phyloP scores from a whole-genome alignment of 2,329 filamentous ascomycete genomes.

The Aspergillus aculeatus region DNA sequence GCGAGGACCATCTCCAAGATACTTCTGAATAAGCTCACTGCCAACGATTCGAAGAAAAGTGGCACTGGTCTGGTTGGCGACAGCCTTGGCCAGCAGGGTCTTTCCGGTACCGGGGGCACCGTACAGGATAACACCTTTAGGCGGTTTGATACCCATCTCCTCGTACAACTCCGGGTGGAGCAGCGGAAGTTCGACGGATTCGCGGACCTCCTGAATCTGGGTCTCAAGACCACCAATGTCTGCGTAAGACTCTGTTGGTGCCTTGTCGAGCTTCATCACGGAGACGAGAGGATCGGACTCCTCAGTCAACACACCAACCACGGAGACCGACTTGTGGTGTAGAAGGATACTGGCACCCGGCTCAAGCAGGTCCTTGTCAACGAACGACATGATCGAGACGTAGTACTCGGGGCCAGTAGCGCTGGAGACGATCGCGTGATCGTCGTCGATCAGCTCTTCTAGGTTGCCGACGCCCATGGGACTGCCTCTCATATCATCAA shows the following conservation, averaged over 20 bases:
- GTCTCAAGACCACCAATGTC: conserved; percentile 95
- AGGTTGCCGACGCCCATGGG: conserved; percentile 98
- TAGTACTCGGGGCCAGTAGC: conserved; percentile 98
- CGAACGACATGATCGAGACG: conserved; percentile 99
- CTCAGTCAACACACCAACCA: conserved; percentile 94
- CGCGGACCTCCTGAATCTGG: conserved; percentile 96
- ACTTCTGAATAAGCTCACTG: conserved; percentile 97
- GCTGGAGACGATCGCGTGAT: conserved; percentile 97
- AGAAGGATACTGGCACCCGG: conserved; percentile 92
- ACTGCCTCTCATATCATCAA: conserved; percentile 97
- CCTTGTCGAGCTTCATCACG: conserved; percentile 99
- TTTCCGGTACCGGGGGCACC: conserved; percentile 96
- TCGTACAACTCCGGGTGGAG: conserved; percentile 97
- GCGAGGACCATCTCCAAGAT: conserved; percentile 91
- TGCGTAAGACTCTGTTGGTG: conserved; percentile 94
- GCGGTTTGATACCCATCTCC: conserved; percentile 99
- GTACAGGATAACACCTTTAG: conserved; percentile 98
- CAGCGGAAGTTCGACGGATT: conserved; percentile 92
- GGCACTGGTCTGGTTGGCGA: conserved; percentile 97
- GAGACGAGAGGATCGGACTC: conserved; percentile 93
- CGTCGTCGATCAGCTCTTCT: conserved; percentile 98
- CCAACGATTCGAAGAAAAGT: conserved; percentile 97
- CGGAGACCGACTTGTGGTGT: conserved; percentile 96
- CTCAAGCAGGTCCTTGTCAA: conserved; percentile 97
- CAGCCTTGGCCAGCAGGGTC: conserved; percentile 91